Evolutionary conservation across 306 rosid species (phyloP).

Genomic region (Coriaria nepalensis): DNA sequence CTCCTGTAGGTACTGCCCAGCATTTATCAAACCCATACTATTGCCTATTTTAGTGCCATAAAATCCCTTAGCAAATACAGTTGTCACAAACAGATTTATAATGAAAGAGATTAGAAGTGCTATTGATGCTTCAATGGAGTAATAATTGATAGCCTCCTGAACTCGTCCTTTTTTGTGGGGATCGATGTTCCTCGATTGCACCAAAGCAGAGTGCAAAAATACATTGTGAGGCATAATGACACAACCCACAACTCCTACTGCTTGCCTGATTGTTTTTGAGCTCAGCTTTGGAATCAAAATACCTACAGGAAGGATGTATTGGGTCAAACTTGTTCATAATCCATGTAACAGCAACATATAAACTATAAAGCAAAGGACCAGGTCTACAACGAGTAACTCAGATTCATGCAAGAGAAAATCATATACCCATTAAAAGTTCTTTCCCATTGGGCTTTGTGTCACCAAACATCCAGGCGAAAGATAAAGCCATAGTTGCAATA

Average conservation of each 20-base stretch:
- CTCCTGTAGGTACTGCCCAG: slow-evolving; percentile 82
- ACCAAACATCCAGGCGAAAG: slow-evolving; percentile 99
- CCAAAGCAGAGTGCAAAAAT: slow-evolving; percentile 90
- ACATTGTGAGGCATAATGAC: slow-evolving; percentile 97
- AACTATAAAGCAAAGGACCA: no score
- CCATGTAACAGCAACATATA: no score
- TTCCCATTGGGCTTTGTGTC: slow-evolving; percentile 68
- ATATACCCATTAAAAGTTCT: slow-evolving; percentile 74
- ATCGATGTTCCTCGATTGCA: slow-evolving; percentile 75
- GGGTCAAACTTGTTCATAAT: neutral
- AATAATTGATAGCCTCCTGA: slow-evolving; percentile 87
- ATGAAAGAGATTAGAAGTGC: slow-evolving; percentile 68
- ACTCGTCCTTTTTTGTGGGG: slow-evolving; percentile 55
- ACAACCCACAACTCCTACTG: slow-evolving; percentile 97
- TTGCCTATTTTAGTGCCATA: slow-evolving; percentile 61
- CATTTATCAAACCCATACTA: slow-evolving; percentile 75
- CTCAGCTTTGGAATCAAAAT: slow-evolving; percentile 82
- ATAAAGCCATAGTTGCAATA: slow-evolving; percentile 70
- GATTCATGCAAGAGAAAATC: neutral
- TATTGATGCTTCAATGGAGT: slow-evolving; percentile 72
- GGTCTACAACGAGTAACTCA: no score
- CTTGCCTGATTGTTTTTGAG: slow-evolving; percentile 81
- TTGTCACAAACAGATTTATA: slow-evolving; percentile 75
- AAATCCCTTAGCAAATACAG: slow-evolving; percentile 88
- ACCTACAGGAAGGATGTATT: slow-evolving; percentile 31